Base-by-base conservation (phyloP, 2,329 filamentous ascomycete genomes). In the Ophiostoma himal-ulmi region DNA sequence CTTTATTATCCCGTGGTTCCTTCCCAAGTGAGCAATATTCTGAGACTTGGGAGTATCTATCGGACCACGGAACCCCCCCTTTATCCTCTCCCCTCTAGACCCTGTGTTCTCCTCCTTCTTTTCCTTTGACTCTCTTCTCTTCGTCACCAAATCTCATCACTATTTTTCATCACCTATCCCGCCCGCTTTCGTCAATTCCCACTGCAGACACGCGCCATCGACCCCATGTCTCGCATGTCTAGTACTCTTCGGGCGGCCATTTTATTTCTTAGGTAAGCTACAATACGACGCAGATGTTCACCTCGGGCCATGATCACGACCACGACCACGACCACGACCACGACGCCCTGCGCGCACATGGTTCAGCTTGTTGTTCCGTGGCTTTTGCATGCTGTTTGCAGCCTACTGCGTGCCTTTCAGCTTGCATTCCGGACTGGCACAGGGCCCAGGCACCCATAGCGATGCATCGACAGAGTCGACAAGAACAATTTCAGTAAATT, bases 131-230 rank as follows among this genome's bases (percentile, higher is more conserved):
- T n/a, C 6, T 13, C 34, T 7, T 20, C 26, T 57, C 4, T 57
- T 26, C n/a, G 22, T 57, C 52, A 57, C n/a, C 52, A 57, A n/a
- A 3, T 57, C 13, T 57, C 52, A 30, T 57, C 57, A 30, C 26
- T 26, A 44, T 26, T 26, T 62, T 26, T 62, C 57, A 62, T 62
- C 57, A 62, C 57, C 57, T 62, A n/a, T 54, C 57, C 57, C 57
- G 11, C 34, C 57, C 26, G 10, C 57, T 30, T 36, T 20, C 3
- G 14, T 6, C 13, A 11, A 11, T 60, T 60, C 54, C 54, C 54
- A 34, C 26, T 54, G 20, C 26, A 17, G 22, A 34, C 14, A 62
- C 57, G 52, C 22, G 52, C 52, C 52, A 36, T 17, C 17, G 10
- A 26, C 57, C 57, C 57, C 57, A 62, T 62, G 57, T 62, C 57